Percentiles rank a stretch among this genome's conserved stretches.
These are phyloP conservation scores for Metarhizium guizhouense DNA, from an alignment of 2,329 filamentous ascomycete species.

Conservation along the genomic window DNA sequence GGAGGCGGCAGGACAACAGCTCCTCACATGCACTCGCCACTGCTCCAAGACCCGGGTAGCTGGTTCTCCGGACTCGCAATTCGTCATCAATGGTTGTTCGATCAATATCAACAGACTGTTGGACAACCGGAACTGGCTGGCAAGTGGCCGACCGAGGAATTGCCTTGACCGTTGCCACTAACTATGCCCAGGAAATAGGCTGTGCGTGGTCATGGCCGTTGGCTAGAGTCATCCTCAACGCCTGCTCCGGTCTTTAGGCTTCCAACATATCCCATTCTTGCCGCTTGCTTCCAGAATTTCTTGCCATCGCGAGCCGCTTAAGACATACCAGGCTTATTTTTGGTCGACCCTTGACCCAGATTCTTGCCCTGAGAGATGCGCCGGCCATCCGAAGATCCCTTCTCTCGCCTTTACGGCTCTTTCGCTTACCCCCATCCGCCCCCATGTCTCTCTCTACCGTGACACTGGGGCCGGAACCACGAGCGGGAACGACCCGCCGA, in stretches of 20 bases:
- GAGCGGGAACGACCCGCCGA: constrained; percentile 4
- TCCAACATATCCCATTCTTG: neutral
- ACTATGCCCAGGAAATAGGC: neutral
- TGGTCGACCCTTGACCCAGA: neutral
- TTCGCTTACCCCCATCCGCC: neutral
- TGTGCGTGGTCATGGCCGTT: neutral
- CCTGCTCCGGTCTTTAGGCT: neutral
- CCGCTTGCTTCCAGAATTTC: neutral
- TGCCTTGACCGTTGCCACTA: neutral
- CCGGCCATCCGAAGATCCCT: neutral
- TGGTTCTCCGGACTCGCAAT: neutral
- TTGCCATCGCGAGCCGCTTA: neutral
- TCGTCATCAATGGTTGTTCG: neutral
- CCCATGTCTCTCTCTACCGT: neutral
- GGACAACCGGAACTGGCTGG: neutral
- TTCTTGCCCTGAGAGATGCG: neutral
- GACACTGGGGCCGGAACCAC: neutral
- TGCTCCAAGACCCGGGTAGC: neutral
- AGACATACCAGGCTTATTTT: neutral
- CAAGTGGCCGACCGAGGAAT: neutral
- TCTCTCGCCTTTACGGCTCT: neutral
- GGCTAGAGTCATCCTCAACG: neutral
- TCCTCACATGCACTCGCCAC: constrained; percentile 2
- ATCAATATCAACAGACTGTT: neutral
- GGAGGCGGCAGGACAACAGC: neutral